A percentile compares a stretch with the other conserved stretches of the same genome.
These are phyloP conservation scores for Stachybotrys echinatus DNA, from an alignment of 2,329 filamentous ascomycete genomes.

Conservation along the genomic window DNA sequence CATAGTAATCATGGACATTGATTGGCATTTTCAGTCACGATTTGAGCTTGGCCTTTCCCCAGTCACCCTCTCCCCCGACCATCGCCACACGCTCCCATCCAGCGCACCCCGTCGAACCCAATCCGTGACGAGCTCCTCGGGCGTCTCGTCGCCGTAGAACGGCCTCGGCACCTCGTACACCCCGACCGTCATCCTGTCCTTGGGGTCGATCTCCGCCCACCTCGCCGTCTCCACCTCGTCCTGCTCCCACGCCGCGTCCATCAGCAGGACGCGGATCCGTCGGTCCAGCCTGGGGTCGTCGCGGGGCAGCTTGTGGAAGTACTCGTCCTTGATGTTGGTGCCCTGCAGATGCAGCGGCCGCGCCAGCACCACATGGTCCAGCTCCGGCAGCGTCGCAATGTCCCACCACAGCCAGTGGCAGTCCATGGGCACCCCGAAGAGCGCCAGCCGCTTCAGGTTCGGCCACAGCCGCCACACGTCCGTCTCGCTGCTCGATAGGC, in stretches of 20 bases:
- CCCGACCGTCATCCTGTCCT: slow-evolving; percentile 30
- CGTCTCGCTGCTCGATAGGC: slow-evolving; percentile 22
- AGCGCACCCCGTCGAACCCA: slow-evolving; percentile 35
- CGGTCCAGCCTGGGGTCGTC: slow-evolving; percentile 18
- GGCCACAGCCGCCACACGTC: slow-evolving; percentile 39
- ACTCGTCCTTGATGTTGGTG: slow-evolving; percentile 34
- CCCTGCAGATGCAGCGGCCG: slow-evolving; percentile 24
- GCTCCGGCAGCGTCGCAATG: slow-evolving; percentile 26
- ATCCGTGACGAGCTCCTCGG: slow-evolving; percentile 28
- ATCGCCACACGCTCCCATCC: slow-evolving; percentile 33
- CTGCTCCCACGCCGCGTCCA: slow-evolving; percentile 16
- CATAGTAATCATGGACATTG: no score
- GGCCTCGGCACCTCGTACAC: slow-evolving; percentile 31
- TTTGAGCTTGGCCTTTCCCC: no score
- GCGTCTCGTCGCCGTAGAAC: slow-evolving; percentile 32
- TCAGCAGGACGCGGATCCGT: slow-evolving; percentile 24
- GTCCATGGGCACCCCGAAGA: slow-evolving; percentile 34
- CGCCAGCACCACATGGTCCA: slow-evolving; percentile 38
- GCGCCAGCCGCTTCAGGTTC: slow-evolving; percentile 32
- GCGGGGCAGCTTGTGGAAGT: slow-evolving; percentile 27
- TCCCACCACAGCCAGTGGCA: slow-evolving; percentile 32
- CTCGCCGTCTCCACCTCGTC: slow-evolving; percentile 16
- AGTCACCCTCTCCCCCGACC: slow-evolving; percentile 9
- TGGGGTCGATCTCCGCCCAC: slow-evolving; percentile 30
- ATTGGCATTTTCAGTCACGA: no score